phyloP scores from a whole-genome alignment of 208 protist species.

The Crithidia bombi region DNA sequence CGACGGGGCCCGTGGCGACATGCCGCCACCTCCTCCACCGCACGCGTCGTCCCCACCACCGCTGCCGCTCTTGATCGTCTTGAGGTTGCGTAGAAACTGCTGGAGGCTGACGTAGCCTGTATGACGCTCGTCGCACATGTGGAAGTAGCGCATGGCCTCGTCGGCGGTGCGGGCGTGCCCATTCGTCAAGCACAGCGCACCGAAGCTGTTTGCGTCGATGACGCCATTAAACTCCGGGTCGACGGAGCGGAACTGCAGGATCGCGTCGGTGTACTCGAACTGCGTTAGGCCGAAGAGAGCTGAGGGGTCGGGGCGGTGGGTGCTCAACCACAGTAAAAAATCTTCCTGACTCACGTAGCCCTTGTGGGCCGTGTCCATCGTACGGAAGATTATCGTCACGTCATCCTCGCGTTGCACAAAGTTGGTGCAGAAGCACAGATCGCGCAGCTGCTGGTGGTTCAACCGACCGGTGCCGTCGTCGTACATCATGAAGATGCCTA shows the following conservation, averaged over 20 bases:
- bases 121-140: conserved; percentile 31
- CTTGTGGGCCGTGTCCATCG: conserved; percentile 62
- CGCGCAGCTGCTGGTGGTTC: conserved; percentile 49
- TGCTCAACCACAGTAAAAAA: conserved; percentile 73
- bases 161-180: conserved; percentile 32
- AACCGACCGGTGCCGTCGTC: conserved; percentile 77
- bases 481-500: conserved; percentile 83
- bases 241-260: conserved; percentile 84
- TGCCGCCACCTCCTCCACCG: neutral
- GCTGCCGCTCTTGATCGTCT: conserved; percentile 18
- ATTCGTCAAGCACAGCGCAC: conserved; percentile 39
- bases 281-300: conserved; percentile 75
- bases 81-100: conserved; percentile 37
- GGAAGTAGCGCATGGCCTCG: conserved; percentile 44
- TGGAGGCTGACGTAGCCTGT: conserved; percentile 37
- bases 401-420: conserved; percentile 68
- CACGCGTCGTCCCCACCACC: neutral
- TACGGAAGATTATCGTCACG: conserved; percentile 64
- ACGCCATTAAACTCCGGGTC: conserved; percentile 74
- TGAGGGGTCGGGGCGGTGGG: conserved; percentile 72
- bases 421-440: conserved; percentile 80
- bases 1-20: neutral
- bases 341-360: conserved; percentile 60
- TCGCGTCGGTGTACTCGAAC: conserved; percentile 78
- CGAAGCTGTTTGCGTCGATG: conserved; percentile 61